Evolutionary conservation across 2,329 filamentous ascomycete species (phyloP).

Genomic region (Dothistroma pini): DNA sequence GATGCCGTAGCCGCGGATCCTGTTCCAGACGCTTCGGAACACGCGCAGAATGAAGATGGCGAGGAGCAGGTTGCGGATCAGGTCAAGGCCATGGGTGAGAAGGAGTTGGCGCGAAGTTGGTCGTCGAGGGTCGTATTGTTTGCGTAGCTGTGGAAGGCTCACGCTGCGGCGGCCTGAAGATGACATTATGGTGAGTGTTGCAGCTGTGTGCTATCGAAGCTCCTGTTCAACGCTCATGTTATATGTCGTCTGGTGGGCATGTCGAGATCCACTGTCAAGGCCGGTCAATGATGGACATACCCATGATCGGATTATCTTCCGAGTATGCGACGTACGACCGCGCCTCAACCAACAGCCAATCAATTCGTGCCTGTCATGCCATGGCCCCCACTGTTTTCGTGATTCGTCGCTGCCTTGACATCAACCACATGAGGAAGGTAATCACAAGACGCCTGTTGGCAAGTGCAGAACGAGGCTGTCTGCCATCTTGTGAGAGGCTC

Average conservation of each 20-base stretch:
- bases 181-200: background rate
- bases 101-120: constrained; percentile 25
- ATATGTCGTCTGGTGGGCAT: background rate
- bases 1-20: constrained; percentile 83
- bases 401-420: background rate
- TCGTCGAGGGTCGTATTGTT: constrained; percentile 23
- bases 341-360: background rate
- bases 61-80: constrained; percentile 79
- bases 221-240: background rate
- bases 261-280: background rate
- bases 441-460: background rate
- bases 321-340: background rate
- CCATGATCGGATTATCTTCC: background rate
- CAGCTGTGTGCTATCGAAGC: background rate
- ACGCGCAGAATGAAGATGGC: constrained; percentile 82
- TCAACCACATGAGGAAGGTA: background rate
- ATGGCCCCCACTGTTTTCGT: background rate
- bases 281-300: background rate
- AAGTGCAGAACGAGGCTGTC: too few relatives aligned
- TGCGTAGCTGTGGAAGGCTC: constrained; percentile 24
- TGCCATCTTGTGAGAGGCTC: background rate
- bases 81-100: constrained; percentile 26
- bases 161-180: background rate
- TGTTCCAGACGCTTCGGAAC: constrained; percentile 73
- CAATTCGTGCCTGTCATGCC: background rate